Evolutionary conservation across 2,329 filamentous ascomycete genomes (phyloP), one percentile per base, ranked within the genome.

Genomic region (Aspergillus nomiae): DNA sequence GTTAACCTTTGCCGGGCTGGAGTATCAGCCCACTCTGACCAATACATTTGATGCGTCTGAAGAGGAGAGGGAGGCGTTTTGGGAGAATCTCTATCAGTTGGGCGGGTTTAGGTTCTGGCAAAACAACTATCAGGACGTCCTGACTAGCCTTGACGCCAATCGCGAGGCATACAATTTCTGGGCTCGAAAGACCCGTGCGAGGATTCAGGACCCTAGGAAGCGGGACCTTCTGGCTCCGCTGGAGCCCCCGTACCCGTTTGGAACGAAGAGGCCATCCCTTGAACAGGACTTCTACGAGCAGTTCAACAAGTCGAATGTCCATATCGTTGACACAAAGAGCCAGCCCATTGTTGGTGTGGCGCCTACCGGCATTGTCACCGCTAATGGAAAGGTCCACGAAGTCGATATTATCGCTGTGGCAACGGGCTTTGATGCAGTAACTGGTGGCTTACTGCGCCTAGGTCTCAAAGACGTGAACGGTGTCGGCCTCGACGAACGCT

Each of bases 381-480:
- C 19, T 12, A 75, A 79, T 41, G 76, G 77, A 0, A 74, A 63
- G 21, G 68, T 74, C 26, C 69, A 76, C 14, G 74, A 78, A 19
- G 67, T 82, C 1, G 78, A 80, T 53, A 60, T 75, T 8, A 58
- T 80, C 9, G 71, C 78, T 46, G 73, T 75, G 55, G 78, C 78
- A 0, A 80, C 78, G 4, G 78, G 78, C 10, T 80, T 77, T 63
- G 76, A 80, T 59, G 19, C 43, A 11, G 43, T 45, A 8, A 24
- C 21, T 4, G 21, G 19, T 21, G 43, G 19, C 21, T 45, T 45
- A 70, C 72, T 43, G 65, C 78, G 14, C 77, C 76, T 1, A 78
- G 78, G 16, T 50, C 51, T 80, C 50, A 64, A 65, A 11, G 73
- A 71, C 30, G 62, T 65, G 28, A 63, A 69, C 19, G 70, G 70